Percentiles rank a stretch among this genome's conserved stretches.
These are phyloP conservation scores for Fusarium tanahbumbuense DNA, from an alignment of 2,329 filamentous ascomycete genomes.

Conservation along the genomic window DNA sequence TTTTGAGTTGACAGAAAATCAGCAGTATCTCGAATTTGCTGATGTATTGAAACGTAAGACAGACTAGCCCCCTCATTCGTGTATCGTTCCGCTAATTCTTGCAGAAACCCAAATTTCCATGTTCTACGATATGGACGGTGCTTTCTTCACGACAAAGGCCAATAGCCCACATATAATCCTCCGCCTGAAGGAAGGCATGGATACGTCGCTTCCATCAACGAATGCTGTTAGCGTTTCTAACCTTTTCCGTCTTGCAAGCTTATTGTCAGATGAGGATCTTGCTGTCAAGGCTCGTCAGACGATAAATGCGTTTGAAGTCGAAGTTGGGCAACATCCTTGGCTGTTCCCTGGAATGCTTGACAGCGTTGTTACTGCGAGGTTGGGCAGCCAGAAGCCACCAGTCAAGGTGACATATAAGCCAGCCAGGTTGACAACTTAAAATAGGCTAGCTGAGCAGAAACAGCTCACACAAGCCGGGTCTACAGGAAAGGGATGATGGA, in stretches of 20 bases:
- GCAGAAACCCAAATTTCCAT: conserved; percentile 76
- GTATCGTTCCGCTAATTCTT: conserved; percentile 13
- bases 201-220: conserved; percentile 88
- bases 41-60: conserved; percentile 78
- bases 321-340: conserved; percentile 93
- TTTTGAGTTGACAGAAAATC: conserved; percentile 84
- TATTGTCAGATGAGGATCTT: conserved; percentile 76
- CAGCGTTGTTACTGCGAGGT: conserved; percentile 77
- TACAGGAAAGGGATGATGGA: background rate
- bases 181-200: conserved; percentile 94
- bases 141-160: conserved; percentile 78
- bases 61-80: background rate
- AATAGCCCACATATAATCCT: conserved; percentile 78
- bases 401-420: conserved; percentile 44
- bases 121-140: conserved; percentile 79
- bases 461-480: background rate
- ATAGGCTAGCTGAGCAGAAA: background rate
- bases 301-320: conserved; percentile 86
- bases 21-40: conserved; percentile 81
- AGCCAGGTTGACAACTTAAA: conserved; percentile 38
- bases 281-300: conserved; percentile 75
- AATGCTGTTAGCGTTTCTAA: conserved; percentile 91
- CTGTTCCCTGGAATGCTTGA: conserved; percentile 86
- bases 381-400: conserved; percentile 68
- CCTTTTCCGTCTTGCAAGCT: conserved; percentile 79